A percentile compares a stretch with the other conserved stretches of the same genome.
Conservation (phyloP, 2,329 filamentous ascomycete species). For the Stromatinia cepivora region DNA sequence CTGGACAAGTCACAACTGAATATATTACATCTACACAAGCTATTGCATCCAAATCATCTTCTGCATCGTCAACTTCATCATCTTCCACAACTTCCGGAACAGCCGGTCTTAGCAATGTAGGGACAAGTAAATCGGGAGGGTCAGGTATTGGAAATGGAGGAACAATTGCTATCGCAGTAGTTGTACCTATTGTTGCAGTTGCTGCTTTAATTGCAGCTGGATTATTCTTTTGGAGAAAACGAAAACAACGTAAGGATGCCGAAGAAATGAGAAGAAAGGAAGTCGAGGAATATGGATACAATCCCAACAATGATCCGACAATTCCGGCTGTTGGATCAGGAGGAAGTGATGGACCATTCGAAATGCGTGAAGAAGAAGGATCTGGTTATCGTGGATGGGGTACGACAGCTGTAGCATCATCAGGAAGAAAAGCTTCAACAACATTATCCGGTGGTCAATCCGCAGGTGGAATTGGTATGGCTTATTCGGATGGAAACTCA, state of each 20-base stretch:
- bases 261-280: constrained; percentile 92
- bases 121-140: background rate
- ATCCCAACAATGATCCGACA: constrained; percentile 93
- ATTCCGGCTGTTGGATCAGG: constrained; percentile 55
- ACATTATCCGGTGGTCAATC: constrained; percentile 74
- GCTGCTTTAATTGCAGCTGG: constrained; percentile 75
- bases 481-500: constrained; percentile 73
- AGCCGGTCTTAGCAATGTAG: constrained; percentile 25
- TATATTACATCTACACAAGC: constrained; percentile 28
- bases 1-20: constrained; percentile 26
- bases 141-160: constrained; percentile 50
- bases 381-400: constrained; percentile 95
- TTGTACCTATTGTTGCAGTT: constrained; percentile 87
- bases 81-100: constrained; percentile 35
- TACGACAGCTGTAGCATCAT: constrained; percentile 67
- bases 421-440: constrained; percentile 81
- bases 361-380: constrained; percentile 75
- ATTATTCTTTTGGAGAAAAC: constrained; percentile 84
- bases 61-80: constrained; percentile 28
- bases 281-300: constrained; percentile 95
- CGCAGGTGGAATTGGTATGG: constrained; percentile 55
- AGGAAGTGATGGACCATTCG: constrained; percentile 57
- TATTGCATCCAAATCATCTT: constrained; percentile 10
- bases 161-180: constrained; percentile 88
- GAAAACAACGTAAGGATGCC: constrained; percentile 79